Evolutionary conservation across 352 stramenopile species (phyloP).

Genomic region (Pythium volutum): DNA sequence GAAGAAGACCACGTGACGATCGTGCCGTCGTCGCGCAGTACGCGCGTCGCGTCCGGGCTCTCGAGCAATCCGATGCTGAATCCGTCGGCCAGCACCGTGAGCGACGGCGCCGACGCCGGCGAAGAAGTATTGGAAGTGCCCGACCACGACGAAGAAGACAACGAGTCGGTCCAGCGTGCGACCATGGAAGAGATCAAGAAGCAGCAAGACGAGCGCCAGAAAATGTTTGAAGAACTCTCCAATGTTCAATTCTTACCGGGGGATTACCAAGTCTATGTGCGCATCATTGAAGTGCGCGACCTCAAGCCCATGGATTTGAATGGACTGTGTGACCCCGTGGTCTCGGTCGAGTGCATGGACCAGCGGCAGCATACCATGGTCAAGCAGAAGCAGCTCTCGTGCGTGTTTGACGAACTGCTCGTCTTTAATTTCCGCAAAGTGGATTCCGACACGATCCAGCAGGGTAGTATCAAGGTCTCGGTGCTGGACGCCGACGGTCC

Average conservation of each 20-base stretch:
- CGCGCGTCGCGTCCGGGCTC: conserved; percentile 25
- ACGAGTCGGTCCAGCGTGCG: conserved; percentile 38
- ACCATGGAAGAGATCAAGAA: conserved; percentile 58
- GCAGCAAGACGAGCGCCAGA: conserved; percentile 64
- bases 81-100: conserved; percentile 16
- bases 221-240: conserved; percentile 71
- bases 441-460: conserved; percentile 70
- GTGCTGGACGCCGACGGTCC: conserved; percentile 80
- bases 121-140: conserved; percentile 27
- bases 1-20: conserved; percentile 61
- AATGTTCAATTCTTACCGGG: conserved; percentile 74
- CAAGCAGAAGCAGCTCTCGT: conserved; percentile 81
- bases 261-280: conserved; percentile 85
- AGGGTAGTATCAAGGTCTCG: conserved; percentile 73
- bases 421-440: conserved; percentile 87
- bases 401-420: conserved; percentile 89
- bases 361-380: conserved; percentile 78
- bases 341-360: conserved; percentile 80
- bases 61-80: neutral
- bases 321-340: conserved; percentile 85
- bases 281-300: conserved; percentile 89
- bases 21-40: conserved; percentile 38
- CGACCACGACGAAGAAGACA: conserved; percentile 33
- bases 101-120: conserved; percentile 17
- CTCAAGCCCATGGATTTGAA: conserved; percentile 86